These are phyloP conservation scores for Dothideomycetes sp. DNA, from an alignment of 2,329 filamentous ascomycete genomes.

Conservation along the genomic window DNA sequence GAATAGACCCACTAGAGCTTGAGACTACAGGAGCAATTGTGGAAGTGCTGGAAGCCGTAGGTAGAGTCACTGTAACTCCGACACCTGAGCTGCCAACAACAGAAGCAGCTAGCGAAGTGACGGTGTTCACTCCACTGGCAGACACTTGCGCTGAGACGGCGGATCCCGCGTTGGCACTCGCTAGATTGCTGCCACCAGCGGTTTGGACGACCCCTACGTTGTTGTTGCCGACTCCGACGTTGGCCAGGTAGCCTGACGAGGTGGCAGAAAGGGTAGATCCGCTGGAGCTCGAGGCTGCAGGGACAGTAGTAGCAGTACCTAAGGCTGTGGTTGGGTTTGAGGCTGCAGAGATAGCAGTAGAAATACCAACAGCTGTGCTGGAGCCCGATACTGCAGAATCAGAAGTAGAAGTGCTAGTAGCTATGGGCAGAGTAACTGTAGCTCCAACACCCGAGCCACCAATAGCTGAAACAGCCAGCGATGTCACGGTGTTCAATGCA, in stretches of 20 bases:
- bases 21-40: neutral
- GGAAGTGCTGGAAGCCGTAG: neutral
- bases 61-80: neutral
- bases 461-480: neutral
- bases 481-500: neutral
- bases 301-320: neutral
- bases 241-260: neutral
- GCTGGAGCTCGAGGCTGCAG: neutral
- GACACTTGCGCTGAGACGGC: neutral
- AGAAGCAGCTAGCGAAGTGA: neutral
- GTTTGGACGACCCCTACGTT: constrained; percentile 2
- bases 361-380: neutral
- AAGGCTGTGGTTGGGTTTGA: neutral
- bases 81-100: neutral
- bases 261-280: neutral
- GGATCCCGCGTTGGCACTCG: neutral
- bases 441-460: too few relatives aligned
- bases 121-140: neutral
- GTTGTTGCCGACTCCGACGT: neutral
- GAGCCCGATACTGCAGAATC: neutral
- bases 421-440: too few relatives aligned
- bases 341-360: neutral
- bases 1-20: neutral
- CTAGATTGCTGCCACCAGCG: neutral
- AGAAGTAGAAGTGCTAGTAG: neutral